Evolutionary conservation across 2,329 filamentous ascomycete genomes (phyloP), one percentile per base, ranked within the genome.

Genomic region (Pseudopithomyces maydicus): DNA sequence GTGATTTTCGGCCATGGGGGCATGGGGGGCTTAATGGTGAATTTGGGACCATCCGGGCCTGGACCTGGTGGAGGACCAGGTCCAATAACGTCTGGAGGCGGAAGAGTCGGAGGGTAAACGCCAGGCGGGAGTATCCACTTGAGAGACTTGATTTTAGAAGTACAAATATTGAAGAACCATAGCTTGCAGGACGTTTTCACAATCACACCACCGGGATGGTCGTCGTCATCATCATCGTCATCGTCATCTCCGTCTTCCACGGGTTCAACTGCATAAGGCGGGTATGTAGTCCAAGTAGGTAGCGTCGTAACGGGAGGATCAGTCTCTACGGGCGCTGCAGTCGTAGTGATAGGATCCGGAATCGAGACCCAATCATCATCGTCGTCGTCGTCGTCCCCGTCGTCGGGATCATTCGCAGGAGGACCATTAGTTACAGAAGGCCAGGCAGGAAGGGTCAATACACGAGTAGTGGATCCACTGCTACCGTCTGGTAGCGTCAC

Each of bases 301-400:
- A 47, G 32, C 26, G 44, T 47, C 32, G 44, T 47, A 26, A 47
- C 44, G 12, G 44, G 44, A 47, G 44, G 44, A 17, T 47, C 44
- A 17, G 44, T 47, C 44, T 47, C 44, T 47, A 5, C 15, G 19
- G 44, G 44, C 44, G 44, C 44, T 47, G 44, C 44, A 17, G 44
- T 47, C 44, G 44, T 47, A n/a, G 44, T 47, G 44, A 47, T 47
- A 14, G 44, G 44, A 23, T 47, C 44, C 33, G 44, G 44, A 35
- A 47, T 15, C 33, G 44, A 47, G 7, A 35, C 23, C 44, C 44
- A 47, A 29, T 29, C 26, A 29, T 29, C 26, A 43, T 43, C 41
- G 43, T 46, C 43, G 43, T 46, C 43, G 26, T 47, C 44, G 26
- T 47, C 44, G 15, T 33, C 14, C 11, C 33, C 26, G 44, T 47